Percentiles rank a stretch among this genome's conserved stretches.
phyloP scores from a whole-genome alignment of 1,284 basidiomycete species.

The Laetiporus sulphureus region DNA sequence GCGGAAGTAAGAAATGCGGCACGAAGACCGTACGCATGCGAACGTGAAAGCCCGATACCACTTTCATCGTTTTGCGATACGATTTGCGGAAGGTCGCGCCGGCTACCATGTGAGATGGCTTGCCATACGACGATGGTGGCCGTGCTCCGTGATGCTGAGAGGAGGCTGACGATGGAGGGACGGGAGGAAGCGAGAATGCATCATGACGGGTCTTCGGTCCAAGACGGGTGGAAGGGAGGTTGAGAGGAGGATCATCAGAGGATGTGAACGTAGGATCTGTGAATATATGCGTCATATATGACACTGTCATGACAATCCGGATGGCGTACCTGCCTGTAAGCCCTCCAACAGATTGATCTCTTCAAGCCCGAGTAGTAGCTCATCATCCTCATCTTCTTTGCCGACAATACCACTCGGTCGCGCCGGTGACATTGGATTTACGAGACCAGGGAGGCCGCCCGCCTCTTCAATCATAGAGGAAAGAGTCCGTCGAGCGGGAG shows the following conservation, averaged over 20 bases:
- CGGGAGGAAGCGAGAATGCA: conserved; percentile 54
- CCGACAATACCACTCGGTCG: conserved; percentile 8
- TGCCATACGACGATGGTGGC: conserved; percentile 17
- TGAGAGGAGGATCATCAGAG: conserved; percentile 27
- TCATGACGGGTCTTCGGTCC: conserved; percentile 54
- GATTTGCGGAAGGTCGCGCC: conserved; percentile 75
- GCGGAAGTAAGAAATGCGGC: conserved; percentile 64
- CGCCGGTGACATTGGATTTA: conserved; percentile 15
- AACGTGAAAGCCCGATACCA: conserved; percentile 77
- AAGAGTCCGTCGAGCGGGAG: conserved; percentile 48
- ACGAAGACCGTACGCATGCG: conserved; percentile 87
- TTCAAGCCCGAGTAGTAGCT: conserved; percentile 45
- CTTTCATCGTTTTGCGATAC: conserved; percentile 71
- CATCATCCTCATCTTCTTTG: conserved; percentile 22
- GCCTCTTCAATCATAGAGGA: conserved; percentile 35
- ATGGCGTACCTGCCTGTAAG: conserved; percentile 40
- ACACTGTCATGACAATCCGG: background rate
- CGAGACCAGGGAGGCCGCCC: conserved; percentile 21
- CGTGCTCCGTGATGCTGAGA: conserved; percentile 36
- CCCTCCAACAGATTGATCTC: conserved; percentile 80
- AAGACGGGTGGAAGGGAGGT: conserved; percentile 59
- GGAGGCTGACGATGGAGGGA: conserved; percentile 33
- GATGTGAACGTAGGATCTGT: conserved; percentile 44
- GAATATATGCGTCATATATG: background rate
- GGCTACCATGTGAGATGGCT: conserved; percentile 17